Percentiles rank a stretch among this genome's conserved stretches.
Evolutionary conservation across 2,329 filamentous ascomycete species (phyloP).

Genomic region (Sclerotinia borealis): DNA sequence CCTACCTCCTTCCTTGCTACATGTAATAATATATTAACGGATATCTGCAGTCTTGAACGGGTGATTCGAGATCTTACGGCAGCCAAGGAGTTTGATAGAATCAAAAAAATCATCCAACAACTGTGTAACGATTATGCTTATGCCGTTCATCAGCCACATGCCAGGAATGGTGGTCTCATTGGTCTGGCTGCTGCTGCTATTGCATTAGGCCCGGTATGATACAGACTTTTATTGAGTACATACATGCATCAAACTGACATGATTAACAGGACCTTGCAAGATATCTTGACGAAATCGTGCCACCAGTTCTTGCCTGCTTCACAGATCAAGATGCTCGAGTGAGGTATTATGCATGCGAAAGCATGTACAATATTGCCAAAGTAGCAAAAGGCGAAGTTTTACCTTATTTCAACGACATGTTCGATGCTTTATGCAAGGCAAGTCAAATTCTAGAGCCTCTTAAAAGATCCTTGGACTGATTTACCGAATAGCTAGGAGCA

Average conservation of each 20-base stretch:
- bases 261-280: constrained; percentile 70
- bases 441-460: constrained; percentile 19
- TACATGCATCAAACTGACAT: constrained; percentile 13
- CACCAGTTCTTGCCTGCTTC: constrained; percentile 94
- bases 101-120: constrained; percentile 87
- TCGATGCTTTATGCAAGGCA: constrained; percentile 95
- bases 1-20: not conserved
- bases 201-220: constrained; percentile 73
- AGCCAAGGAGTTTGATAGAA: constrained; percentile 69
- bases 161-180: constrained; percentile 91
- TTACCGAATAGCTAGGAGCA: constrained; percentile 65
- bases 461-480: constrained; percentile 12
- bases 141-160: constrained; percentile 92
- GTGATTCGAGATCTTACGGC: constrained; percentile 79
- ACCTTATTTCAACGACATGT: constrained; percentile 97
- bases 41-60: constrained; percentile 66
- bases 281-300: constrained; percentile 90
- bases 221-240: not conserved
- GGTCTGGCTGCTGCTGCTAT: constrained; percentile 93
- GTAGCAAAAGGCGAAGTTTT: constrained; percentile 97
- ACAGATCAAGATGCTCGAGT: constrained; percentile 96
- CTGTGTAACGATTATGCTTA: constrained; percentile 97
- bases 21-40: constrained; percentile 4
- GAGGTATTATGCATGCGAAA: constrained; percentile 96
- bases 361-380: constrained; percentile 99